phyloP scores from a whole-genome alignment of 208 protist species.

The Naegleria lovaniensis region DNA sequence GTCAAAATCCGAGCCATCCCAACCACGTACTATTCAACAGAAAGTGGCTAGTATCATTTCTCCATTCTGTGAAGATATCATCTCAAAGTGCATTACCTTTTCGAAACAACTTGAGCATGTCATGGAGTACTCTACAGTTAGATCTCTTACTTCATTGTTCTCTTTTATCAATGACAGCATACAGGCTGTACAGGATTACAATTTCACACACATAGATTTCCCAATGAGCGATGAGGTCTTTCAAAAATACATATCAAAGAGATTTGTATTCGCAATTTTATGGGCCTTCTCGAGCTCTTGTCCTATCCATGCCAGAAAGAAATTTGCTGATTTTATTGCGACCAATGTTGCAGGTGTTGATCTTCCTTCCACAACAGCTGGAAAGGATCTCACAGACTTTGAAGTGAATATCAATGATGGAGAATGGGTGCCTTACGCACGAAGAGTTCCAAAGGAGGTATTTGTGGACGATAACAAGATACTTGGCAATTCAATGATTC shows the following conservation, averaged over 20 bases:
- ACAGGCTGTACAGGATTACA: slow-evolving; percentile 74
- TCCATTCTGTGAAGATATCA: slow-evolving; percentile 71
- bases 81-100: slow-evolving; percentile 65
- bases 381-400: slow-evolving; percentile 62
- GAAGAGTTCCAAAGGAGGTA: slow-evolving; percentile 60
- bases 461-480: slow-evolving; percentile 82
- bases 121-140: slow-evolving; percentile 84
- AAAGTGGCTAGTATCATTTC: slow-evolving; percentile 46
- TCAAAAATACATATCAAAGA: slow-evolving; percentile 62
- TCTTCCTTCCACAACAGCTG: not conserved
- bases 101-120: slow-evolving; percentile 65
- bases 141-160: slow-evolving; percentile 79
- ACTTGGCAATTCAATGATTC: slow-evolving; percentile 86
- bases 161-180: slow-evolving; percentile 79
- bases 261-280: slow-evolving; percentile 81
- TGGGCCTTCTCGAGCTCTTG: slow-evolving; percentile 85
- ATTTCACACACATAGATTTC: slow-evolving; percentile 69
- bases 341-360: slow-evolving; percentile 26
- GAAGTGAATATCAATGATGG: slow-evolving; percentile 65
- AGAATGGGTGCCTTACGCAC: slow-evolving; percentile 64
- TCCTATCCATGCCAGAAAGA: slow-evolving; percentile 51
- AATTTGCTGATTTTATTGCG: slow-evolving; percentile 52
- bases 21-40: not conserved
- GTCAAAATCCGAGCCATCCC: not conserved
- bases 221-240: slow-evolving; percentile 50